A percentile compares a stretch with the other conserved stretches of the same genome.
phyloP scores from a whole-genome alignment of 306 rosid species.

The Cucurbita pepo region DNA sequence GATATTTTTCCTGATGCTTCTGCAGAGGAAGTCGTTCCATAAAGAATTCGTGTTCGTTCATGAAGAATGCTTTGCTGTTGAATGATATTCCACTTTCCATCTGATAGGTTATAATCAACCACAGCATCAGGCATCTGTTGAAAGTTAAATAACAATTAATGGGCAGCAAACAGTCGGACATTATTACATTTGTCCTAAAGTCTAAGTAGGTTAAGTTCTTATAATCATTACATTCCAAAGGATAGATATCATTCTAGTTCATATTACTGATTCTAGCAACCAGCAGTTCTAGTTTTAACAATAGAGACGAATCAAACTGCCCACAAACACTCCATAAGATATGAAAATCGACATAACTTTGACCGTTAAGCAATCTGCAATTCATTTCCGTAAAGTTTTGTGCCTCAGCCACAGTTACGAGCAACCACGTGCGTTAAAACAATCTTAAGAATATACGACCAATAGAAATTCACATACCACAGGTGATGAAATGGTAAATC shows the following conservation, averaged over 20 bases:
- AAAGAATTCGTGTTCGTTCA: conserved; percentile 67
- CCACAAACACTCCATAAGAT: not conserved
- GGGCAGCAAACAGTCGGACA: not conserved
- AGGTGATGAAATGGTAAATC: conserved; percentile 74
- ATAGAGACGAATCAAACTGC: not conserved
- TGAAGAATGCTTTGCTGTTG: conserved; percentile 84
- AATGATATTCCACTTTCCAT: conserved; percentile 73
- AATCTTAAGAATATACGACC: not conserved
- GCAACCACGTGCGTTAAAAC: not conserved
- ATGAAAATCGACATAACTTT: not conserved
- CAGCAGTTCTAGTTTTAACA: not conserved
- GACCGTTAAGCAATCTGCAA: not conserved
- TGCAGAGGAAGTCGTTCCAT: conserved; percentile 46
- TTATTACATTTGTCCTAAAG: not conserved
- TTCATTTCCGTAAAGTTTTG: not conserved
- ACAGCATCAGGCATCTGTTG: conserved; percentile 95
- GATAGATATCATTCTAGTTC: not conserved
- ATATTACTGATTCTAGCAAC: not conserved
- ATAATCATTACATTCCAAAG: not conserved
- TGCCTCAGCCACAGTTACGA: not conserved
- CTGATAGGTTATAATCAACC: conserved; percentile 79
- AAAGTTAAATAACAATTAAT: not conserved
- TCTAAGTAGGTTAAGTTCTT: not conserved
- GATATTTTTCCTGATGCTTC: conserved; percentile 21
- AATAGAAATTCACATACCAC: conserved; percentile 46